Conservation (phyloP, 495 filamentous ascomycete genomes). For the Podospora comata region DNA sequence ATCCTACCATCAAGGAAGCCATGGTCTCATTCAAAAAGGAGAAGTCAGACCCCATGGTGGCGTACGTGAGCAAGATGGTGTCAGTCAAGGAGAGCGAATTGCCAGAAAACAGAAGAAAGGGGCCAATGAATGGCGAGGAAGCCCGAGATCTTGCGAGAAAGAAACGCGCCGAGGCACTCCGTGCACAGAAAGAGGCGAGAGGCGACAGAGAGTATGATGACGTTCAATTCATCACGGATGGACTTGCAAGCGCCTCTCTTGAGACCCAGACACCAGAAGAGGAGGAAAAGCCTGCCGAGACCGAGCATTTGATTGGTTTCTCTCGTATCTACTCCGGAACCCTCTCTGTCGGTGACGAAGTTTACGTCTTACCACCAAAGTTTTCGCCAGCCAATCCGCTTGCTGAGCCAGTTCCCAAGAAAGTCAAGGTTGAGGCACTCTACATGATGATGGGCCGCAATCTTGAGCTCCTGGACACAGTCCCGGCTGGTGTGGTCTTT, state of each 20-base stretch:
- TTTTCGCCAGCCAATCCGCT: constrained; percentile 80
- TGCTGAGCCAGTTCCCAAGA: constrained; percentile 70
- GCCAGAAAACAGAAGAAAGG: constrained; percentile 71
- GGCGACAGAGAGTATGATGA: constrained; percentile 25
- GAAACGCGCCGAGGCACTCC: constrained; percentile 82
- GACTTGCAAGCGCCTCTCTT: constrained; percentile 42
- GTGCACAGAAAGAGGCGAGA: constrained; percentile 55
- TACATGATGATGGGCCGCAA: constrained; percentile 96
- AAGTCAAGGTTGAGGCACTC: constrained; percentile 79
- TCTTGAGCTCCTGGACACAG: constrained; percentile 75
- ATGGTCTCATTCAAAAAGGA: constrained; percentile 74
- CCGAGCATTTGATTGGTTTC: constrained; percentile 91
- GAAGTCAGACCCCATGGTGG: constrained; percentile 73
- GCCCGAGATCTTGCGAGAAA: constrained; percentile 81
- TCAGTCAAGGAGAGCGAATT: constrained; percentile 90
- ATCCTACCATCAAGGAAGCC: constrained; percentile 64
- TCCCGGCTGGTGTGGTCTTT: constrained; percentile 92
- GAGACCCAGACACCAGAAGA: constrained; percentile 45
- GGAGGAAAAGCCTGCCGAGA: constrained; percentile 59
- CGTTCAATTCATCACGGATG: constrained; percentile 30
- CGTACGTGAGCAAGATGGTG: constrained; percentile 98
- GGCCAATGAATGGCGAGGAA: constrained; percentile 79
- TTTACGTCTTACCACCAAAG: constrained; percentile 90
- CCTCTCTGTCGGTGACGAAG: constrained; percentile 78
- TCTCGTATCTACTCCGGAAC: constrained; percentile 90